Percentiles rank a stretch among this genome's conserved stretches.
Evolutionary conservation across 2,329 filamentous ascomycete species (phyloP).

Genomic region (Penicillium sp.): DNA sequence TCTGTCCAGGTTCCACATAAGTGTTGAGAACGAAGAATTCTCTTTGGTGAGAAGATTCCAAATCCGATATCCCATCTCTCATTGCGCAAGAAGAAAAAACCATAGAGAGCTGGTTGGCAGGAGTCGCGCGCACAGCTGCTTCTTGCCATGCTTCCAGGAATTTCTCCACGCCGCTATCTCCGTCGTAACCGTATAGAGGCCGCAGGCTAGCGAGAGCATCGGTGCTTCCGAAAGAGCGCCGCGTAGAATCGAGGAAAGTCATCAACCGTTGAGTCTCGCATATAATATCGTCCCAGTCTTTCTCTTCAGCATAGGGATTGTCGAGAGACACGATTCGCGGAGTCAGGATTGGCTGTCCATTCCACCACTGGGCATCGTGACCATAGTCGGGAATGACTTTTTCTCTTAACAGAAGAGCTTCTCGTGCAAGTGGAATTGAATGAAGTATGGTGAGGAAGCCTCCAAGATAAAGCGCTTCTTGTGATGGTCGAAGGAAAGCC

Average conservation of each 20-base stretch:
- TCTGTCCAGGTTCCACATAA: conserved; percentile 33
- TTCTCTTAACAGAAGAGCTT: conserved; percentile 51
- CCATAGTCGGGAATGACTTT: conserved; percentile 50
- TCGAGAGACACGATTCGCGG: conserved; percentile 49
- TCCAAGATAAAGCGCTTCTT: conserved; percentile 52
- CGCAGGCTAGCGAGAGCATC: conserved; percentile 48
- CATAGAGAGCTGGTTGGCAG: conserved; percentile 39
- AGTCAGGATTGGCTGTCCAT: conserved; percentile 49
- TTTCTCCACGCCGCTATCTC: conserved; percentile 36
- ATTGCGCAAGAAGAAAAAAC: conserved; percentile 46
- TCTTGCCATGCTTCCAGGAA: conserved; percentile 50
- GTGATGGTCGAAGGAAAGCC: conserved; percentile 55
- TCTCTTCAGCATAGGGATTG: conserved; percentile 29
- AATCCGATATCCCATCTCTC: conserved; percentile 30
- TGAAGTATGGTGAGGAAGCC: conserved; percentile 60
- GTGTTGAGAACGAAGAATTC: conserved; percentile 38
- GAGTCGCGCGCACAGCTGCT: conserved; percentile 41
- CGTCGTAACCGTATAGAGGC: conserved; percentile 27
- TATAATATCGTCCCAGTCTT: conserved; percentile 45
- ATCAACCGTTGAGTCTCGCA: conserved; percentile 59
- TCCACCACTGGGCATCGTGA: conserved; percentile 59
- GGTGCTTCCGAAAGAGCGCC: conserved; percentile 56
- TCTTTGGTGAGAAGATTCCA: conserved; percentile 28
- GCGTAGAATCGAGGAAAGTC: conserved; percentile 56
- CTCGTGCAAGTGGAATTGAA: conserved; percentile 56